Conservation (phyloP, 805 yeast genomes). For the Spathaspora girioi region DNA sequence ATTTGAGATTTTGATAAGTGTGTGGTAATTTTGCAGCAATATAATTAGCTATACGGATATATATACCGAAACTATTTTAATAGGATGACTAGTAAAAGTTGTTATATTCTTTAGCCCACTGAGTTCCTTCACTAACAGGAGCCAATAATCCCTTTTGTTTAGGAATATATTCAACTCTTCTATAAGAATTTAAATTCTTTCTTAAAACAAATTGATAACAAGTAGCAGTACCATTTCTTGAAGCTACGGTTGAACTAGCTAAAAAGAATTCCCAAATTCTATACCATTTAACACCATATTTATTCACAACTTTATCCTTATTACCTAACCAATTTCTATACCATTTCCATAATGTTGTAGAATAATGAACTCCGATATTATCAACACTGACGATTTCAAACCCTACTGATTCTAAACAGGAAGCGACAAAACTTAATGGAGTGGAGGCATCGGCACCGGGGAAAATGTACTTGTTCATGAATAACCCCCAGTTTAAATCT, state of each 20-base stretch:
- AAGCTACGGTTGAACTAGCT: slow-evolving; percentile 74
- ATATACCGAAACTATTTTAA: too few species aligned
- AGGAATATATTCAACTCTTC: slow-evolving; percentile 79
- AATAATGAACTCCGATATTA: slow-evolving; percentile 89
- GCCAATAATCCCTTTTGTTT: slow-evolving; percentile 68
- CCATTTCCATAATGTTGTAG: slow-evolving; percentile 91
- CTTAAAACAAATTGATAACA: slow-evolving; percentile 88
- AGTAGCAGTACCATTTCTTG: slow-evolving; percentile 92
- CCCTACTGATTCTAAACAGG: slow-evolving; percentile 76
- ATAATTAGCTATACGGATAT: not conserved
- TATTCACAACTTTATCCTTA: slow-evolving; percentile 68
- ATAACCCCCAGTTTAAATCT: slow-evolving; percentile 90
- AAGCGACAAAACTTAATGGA: slow-evolving; percentile 79
- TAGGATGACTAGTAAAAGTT: slow-evolving; percentile 8
- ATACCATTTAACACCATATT: slow-evolving; percentile 87
- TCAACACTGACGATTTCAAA: slow-evolving; percentile 82
- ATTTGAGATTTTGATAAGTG: not conserved
- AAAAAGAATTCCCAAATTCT: slow-evolving; percentile 92
- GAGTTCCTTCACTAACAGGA: slow-evolving; percentile 51
- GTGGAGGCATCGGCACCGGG: slow-evolving; percentile 98
- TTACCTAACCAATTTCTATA: slow-evolving; percentile 90
- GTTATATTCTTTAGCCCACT: slow-evolving; percentile 48
- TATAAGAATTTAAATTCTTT: slow-evolving; percentile 82
- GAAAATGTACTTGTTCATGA: slow-evolving; percentile 94
- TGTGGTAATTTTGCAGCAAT: not conserved